phyloP scores from a whole-genome alignment of 2,329 filamentous ascomycete genomes.

The Thelonectria olida region DNA sequence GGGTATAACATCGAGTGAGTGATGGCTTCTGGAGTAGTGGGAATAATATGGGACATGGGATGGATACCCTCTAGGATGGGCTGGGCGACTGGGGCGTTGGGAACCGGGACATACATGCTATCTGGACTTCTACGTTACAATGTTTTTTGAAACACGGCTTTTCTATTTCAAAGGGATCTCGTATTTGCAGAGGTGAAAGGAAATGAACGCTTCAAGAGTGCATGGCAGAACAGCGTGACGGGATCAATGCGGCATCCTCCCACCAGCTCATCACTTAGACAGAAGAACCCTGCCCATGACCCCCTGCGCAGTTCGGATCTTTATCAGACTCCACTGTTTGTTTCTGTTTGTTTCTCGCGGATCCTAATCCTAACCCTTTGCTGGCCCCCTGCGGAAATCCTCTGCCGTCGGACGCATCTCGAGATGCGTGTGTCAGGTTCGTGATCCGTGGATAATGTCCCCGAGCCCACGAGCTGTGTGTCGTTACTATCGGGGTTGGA shows the following conservation, averaged over 20 bases:
- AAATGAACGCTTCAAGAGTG: too few species aligned
- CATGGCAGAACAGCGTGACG: too few species aligned
- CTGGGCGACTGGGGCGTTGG: too few species aligned
- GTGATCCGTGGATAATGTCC: background rate
- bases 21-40: background rate
- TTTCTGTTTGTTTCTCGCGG: background rate
- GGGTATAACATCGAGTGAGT: conserved; percentile 29
- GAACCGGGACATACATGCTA: too few species aligned
- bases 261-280: too few species aligned
- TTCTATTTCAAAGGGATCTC: too few species aligned
- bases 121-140: background rate
- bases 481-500: too few species aligned
- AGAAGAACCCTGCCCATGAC: too few species aligned
- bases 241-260: too few species aligned
- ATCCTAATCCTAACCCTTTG: background rate
- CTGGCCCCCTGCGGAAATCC: background rate
- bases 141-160: background rate
- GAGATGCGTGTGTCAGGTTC: background rate
- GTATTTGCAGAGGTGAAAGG: too few species aligned
- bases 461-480: background rate
- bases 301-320: too few species aligned
- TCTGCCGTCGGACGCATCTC: background rate
- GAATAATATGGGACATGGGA: background rate
- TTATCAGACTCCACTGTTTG: conserved; percentile 9
- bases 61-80: too few species aligned